These are phyloP conservation scores for Scytalidium sp. DNA, from an alignment of 2,329 filamentous ascomycete genomes.

Conservation along the genomic window DNA sequence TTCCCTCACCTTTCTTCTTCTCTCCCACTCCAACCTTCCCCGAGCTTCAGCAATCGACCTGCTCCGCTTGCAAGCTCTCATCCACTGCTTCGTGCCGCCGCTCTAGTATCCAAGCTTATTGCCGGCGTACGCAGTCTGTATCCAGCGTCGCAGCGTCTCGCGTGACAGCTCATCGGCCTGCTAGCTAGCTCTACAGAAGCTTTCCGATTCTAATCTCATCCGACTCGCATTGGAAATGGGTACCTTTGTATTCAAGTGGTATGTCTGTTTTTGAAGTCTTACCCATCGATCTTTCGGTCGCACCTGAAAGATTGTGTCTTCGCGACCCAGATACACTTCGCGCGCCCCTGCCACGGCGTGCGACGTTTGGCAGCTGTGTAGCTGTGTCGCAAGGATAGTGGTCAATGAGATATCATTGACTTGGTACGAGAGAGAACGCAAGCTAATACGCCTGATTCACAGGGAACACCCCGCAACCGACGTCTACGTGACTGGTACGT, in stretches of 20 bases:
- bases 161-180: conserved; percentile 1
- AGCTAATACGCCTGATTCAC: conserved; percentile 23
- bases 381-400: no score
- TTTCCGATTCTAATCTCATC: conserved; percentile 1
- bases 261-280: conserved; percentile 7
- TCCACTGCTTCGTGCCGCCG: background rate
- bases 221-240: conserved; percentile 25
- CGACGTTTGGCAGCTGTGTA: no score
- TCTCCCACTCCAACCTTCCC: no score
- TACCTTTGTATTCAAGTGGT: conserved; percentile 35
- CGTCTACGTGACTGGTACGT: conserved; percentile 93
- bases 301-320: no score
- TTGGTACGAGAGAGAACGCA: background rate
- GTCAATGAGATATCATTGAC: background rate
- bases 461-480: conserved; percentile 82
- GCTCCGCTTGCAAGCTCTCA: background rate
- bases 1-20: background rate
- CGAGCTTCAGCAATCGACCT: background rate
- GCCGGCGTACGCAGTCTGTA: conserved; percentile 22
- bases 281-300: background rate
- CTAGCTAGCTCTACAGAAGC: conserved; percentile 2
- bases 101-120: background rate
- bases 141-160: conserved; percentile 2
- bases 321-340: no score
- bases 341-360: no score